These are phyloP conservation scores for Raffaelea albimanens DNA, from an alignment of 2,329 filamentous ascomycete genomes.

Conservation along the genomic window DNA sequence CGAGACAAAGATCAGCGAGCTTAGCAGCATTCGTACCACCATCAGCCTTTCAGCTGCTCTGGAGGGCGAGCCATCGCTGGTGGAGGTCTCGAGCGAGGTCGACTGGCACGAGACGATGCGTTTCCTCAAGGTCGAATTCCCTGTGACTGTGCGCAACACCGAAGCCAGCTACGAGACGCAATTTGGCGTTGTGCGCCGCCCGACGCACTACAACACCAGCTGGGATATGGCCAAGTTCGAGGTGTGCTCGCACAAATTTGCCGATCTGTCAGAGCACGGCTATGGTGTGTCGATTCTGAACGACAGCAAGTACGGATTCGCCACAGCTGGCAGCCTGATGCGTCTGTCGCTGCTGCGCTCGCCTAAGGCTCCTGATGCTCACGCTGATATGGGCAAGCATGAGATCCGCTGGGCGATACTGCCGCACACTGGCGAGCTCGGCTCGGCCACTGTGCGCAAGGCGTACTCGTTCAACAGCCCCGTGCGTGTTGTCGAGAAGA, in stretches of 20 bases:
- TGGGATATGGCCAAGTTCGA: slow-evolving; percentile 78
- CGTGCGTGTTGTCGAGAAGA: slow-evolving; percentile 24
- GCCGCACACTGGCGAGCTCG: slow-evolving; percentile 49
- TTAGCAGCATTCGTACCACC: slow-evolving; percentile 78
- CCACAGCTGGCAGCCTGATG: slow-evolving; percentile 59
- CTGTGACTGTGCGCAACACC: slow-evolving; percentile 80
- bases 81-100: slow-evolving; percentile 78
- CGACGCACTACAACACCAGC: slow-evolving; percentile 95
- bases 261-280: slow-evolving; percentile 58
- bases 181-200: slow-evolving; percentile 77
- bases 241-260: slow-evolving; percentile 67
- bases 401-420: slow-evolving; percentile 58
- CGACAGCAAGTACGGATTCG: slow-evolving; percentile 63
- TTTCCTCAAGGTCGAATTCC: slow-evolving; percentile 98
- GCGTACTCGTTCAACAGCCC: slow-evolving; percentile 61
- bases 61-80: slow-evolving; percentile 54
- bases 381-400: slow-evolving; percentile 61
- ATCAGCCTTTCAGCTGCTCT: slow-evolving; percentile 68
- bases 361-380: slow-evolving; percentile 58
- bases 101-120: slow-evolving; percentile 97
- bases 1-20: slow-evolving; percentile 76
- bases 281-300: slow-evolving; percentile 63
- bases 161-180: slow-evolving; percentile 95
- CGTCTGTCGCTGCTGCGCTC: slow-evolving; percentile 54
- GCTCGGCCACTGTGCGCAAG: slow-evolving; percentile 47